These are phyloP conservation scores for Dothistroma septosporum DNA, from an alignment of 2,329 filamentous ascomycete genomes.

Conservation along the genomic window DNA sequence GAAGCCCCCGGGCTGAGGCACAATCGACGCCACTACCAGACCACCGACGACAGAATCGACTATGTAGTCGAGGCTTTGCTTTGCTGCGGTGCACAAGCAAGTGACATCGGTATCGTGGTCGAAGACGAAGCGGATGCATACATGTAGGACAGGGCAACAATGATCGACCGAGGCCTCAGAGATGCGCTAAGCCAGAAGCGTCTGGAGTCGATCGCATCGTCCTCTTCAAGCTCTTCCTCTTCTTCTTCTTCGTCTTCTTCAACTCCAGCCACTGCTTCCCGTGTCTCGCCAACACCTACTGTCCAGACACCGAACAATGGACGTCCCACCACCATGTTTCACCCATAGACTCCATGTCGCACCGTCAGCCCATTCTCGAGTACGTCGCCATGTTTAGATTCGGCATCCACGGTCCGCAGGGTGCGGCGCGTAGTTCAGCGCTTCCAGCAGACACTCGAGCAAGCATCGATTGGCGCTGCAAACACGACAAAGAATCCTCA, in stretches of 20 bases:
- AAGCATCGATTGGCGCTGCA: conserved; percentile 6
- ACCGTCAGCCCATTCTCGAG: background rate
- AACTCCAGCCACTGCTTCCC: too few species aligned
- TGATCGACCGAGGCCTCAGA: too few species aligned
- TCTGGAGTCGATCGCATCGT: too few species aligned
- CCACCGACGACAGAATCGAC: too few species aligned
- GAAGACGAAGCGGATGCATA: too few species aligned
- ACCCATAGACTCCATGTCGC: background rate
- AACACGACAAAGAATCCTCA: background rate
- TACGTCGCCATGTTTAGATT: background rate
- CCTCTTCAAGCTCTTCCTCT: background rate
- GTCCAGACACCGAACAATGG: background rate
- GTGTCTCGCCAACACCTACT: background rate
- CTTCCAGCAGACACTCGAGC: background rate
- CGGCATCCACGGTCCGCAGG: background rate
- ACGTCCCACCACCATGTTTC: background rate
- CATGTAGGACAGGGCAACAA: too few species aligned
- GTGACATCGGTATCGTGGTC: too few species aligned
- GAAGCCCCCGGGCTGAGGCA: too few species aligned
- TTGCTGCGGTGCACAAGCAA: too few species aligned
- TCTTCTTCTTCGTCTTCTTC: background rate
- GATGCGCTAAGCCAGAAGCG: too few species aligned
- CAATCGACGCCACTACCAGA: too few species aligned
- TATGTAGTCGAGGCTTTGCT: too few species aligned
- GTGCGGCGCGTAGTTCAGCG: conserved; percentile 3